Conservation (phyloP, 2,329 filamentous ascomycete genomes). For the Penicillium brasilianum region DNA sequence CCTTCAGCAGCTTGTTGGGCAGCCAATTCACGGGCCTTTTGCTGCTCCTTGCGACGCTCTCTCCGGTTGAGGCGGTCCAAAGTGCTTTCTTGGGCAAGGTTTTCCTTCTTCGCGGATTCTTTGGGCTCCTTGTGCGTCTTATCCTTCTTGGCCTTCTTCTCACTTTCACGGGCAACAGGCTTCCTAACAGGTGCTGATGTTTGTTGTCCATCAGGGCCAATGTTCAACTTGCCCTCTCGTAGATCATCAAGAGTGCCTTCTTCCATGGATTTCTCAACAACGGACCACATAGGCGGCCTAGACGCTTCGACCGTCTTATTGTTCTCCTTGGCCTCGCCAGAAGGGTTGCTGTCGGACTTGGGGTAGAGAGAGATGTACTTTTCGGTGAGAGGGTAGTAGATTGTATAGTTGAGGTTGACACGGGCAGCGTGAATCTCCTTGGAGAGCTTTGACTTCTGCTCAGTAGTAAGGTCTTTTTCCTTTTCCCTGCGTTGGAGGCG, state of each 20-base stretch:
- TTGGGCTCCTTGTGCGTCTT: constrained; percentile 5
- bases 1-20: constrained; percentile 12
- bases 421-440: constrained; percentile 54
- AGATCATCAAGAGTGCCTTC: constrained; percentile 50
- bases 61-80: constrained; percentile 16
- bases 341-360: constrained; percentile 38
- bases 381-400: constrained; percentile 64
- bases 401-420: constrained; percentile 66
- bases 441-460: constrained; percentile 35
- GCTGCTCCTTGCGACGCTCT: constrained; percentile 19
- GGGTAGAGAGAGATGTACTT: constrained; percentile 65
- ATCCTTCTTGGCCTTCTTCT: constrained; percentile 15
- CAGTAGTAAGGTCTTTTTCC: constrained; percentile 36
- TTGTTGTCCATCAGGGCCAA: constrained; percentile 26
- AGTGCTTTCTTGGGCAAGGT: background rate
- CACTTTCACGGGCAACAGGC: background rate
- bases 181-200: constrained; percentile 10
- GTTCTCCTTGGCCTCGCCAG: constrained; percentile 27
- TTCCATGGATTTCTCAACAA: constrained; percentile 52
- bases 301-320: constrained; percentile 18
- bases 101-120: background rate
- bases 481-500: constrained; percentile 46
- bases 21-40: constrained; percentile 16
- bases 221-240: constrained; percentile 47
- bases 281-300: constrained; percentile 51